Base-by-base conservation (phyloP, 2,329 filamentous ascomycete genomes). In the Fusarium sp. region DNA sequence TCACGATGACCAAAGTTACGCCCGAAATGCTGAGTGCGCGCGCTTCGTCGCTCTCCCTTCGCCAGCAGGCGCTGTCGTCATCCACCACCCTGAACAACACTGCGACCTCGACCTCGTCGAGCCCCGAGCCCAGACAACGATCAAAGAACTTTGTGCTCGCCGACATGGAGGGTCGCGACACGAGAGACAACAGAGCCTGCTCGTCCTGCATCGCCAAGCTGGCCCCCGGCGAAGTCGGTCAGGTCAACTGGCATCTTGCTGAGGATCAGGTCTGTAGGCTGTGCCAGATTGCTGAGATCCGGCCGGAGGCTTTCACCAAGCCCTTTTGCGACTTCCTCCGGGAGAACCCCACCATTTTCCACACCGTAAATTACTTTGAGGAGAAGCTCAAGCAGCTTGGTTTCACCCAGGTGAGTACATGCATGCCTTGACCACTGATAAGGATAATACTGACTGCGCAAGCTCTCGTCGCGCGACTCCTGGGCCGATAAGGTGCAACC, bases 291-390 rank as follows among this genome's bases (percentile, higher is more conserved):
- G 79, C 80, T 71, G 80, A 84, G 64, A 80, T 82, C 74, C 84
- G 85, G 63, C 89, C 91, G 6, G 91, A 91, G 78, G 88, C 87
- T 68, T 97, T 95, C 82, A 93, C 94, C 10, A 88, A 95, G 83
- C 94, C 95, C 1, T 98, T 97, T 82, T 92, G 93, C 81, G 89
- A 94, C 62, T 98, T 98, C 81, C 89, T 98, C 85, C 93, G 91
- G 52, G 89, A 93, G 71, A 98, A 98, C 80, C 97, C 97, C 0
- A 98, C 97, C 10, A 90, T 98, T 56, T 99, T 97, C 82, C 97
- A 99, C 80, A 91, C 94, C 1, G 95, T 98, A 31, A 89, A 91
- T 67, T 90, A 94, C 77, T 94, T 98, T 81, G 91, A 92, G 78
- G 86, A 88, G 66, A 92, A 95, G 79, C 88, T 98, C 57, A 86